A percentile compares a stretch with the other conserved stretches of the same genome.
Evolutionary conservation across 208 protist species (phyloP).

Genomic region (Tritrichomonas musculus): DNA sequence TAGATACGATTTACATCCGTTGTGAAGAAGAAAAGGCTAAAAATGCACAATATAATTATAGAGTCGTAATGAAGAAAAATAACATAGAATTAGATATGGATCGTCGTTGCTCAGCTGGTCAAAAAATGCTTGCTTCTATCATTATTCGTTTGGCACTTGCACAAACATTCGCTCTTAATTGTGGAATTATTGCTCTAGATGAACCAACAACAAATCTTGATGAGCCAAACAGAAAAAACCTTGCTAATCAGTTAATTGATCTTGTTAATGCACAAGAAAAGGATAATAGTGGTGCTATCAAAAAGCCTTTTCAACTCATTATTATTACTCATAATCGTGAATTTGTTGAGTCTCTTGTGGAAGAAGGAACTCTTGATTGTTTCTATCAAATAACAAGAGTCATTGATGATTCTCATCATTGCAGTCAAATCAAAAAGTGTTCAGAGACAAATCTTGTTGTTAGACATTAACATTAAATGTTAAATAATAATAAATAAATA

Average conservation of each 20-base stretch:
- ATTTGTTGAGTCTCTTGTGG: constrained; percentile 63
- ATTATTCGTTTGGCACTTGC: constrained; percentile 97
- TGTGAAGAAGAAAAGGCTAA: background rate
- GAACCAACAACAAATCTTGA: constrained; percentile 99
- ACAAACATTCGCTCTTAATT: constrained; percentile 95
- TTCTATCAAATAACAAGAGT: background rate
- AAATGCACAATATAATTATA: constrained; percentile 59
- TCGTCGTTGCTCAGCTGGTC: constrained; percentile 76
- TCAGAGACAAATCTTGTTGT: too few relatives aligned
- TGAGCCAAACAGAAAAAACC: constrained; percentile 64
- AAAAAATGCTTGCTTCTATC: constrained; percentile 86
- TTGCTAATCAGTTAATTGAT: constrained; percentile 60
- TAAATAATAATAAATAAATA: too few relatives aligned
- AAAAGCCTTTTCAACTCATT: constrained; percentile 87
- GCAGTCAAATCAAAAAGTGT: background rate
- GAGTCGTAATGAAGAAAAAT: constrained; percentile 57
- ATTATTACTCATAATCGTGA: constrained; percentile 99
- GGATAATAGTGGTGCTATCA: too few relatives aligned
- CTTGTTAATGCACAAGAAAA: constrained; percentile 47
- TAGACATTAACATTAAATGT: too few relatives aligned
- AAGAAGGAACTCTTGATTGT: background rate
- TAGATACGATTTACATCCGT: background rate
- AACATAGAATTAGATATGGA: constrained; percentile 92
- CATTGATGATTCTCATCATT: background rate
- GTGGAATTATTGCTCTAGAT: constrained; percentile 96